A percentile compares a stretch with the other conserved stretches of the same genome.
These are phyloP conservation scores for Artemisia tridentata DNA, from an alignment of 129 eudicot species.

Conservation along the genomic window DNA sequence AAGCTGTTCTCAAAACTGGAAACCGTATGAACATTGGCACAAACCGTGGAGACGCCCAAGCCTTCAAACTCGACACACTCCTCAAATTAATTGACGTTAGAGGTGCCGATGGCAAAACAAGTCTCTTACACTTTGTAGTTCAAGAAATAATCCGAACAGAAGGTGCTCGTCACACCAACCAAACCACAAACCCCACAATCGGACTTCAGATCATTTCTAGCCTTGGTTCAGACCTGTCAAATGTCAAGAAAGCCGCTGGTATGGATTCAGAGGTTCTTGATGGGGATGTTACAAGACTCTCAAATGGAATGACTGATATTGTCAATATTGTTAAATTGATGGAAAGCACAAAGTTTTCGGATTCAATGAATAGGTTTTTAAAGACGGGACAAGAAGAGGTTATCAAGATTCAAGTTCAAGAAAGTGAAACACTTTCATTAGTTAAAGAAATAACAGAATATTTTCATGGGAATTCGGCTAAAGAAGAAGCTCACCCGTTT, in stretches of 20 bases:
- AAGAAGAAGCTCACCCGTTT: conserved; percentile 92
- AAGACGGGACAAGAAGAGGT: conserved; percentile 75
- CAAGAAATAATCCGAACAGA: conserved; percentile 78
- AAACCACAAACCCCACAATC: conserved; percentile 34
- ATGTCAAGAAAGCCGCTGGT: conserved; percentile 85
- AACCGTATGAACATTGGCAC: conserved; percentile 98
- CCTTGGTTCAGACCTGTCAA: conserved; percentile 67
- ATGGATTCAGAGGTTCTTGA: conserved; percentile 90
- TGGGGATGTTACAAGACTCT: conserved; percentile 66
- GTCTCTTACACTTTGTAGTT: conserved; percentile 90
- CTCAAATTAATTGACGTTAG: conserved; percentile 86
- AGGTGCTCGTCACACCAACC: conserved; percentile 60
- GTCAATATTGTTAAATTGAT: conserved; percentile 47
- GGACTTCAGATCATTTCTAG: conserved; percentile 82
- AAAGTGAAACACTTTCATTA: conserved; percentile 61
- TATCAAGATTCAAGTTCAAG: conserved; percentile 64
- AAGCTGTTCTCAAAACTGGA: conserved; percentile 98
- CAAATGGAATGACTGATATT: conserved; percentile 60
- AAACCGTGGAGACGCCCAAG: conserved; percentile 90
- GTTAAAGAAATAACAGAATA: conserved; percentile 89
- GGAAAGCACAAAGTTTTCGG: conserved; percentile 49
- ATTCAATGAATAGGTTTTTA: conserved; percentile 66
- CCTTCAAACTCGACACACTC: conserved; percentile 95
- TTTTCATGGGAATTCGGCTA: conserved; percentile 90
- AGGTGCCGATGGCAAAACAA: conserved; percentile 93